Percentiles rank a stretch among this genome's conserved stretches.
These are phyloP conservation scores for Wallemia mellicola DNA, from an alignment of 1,284 basidiomycete genomes.

Conservation along the genomic window DNA sequence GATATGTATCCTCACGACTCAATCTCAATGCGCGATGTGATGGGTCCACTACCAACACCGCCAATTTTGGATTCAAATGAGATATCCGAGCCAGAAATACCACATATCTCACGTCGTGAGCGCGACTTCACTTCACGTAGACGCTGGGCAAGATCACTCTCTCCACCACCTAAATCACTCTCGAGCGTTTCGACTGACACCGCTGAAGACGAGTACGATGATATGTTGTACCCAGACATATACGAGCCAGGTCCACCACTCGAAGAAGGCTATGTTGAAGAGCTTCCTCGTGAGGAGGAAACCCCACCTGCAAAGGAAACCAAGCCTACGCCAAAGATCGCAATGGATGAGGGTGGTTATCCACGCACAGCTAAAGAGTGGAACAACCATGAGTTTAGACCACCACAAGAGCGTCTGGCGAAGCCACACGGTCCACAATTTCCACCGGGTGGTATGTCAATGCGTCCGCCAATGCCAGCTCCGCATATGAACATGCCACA, in stretches of 20 bases:
- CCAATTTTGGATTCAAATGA: neutral
- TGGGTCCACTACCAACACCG: neutral
- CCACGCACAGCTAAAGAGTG: neutral
- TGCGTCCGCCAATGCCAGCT: neutral
- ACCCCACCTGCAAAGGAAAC: neutral
- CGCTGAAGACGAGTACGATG: neutral
- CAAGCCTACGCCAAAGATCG: neutral
- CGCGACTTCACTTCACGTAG: neutral
- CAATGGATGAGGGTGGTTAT: neutral
- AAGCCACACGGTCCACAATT: neutral
- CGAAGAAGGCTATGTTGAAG: neutral
- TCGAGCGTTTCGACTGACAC: neutral
- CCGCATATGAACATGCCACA: neutral
- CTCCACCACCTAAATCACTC: neutral
- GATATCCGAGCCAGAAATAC: neutral
- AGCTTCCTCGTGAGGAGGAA: neutral
- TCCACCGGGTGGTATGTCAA: neutral
- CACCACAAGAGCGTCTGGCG: neutral
- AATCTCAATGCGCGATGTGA: neutral
- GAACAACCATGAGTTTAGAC: neutral
- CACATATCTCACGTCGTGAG: neutral
- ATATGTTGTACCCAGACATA: neutral
- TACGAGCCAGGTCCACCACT: neutral
- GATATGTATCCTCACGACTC: neutral
- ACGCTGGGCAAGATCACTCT: neutral